A percentile compares a stretch with the other conserved stretches of the same genome.
phyloP scores from a whole-genome alignment of 176 grass and related monocot genomes.

The Oryza punctata region DNA sequence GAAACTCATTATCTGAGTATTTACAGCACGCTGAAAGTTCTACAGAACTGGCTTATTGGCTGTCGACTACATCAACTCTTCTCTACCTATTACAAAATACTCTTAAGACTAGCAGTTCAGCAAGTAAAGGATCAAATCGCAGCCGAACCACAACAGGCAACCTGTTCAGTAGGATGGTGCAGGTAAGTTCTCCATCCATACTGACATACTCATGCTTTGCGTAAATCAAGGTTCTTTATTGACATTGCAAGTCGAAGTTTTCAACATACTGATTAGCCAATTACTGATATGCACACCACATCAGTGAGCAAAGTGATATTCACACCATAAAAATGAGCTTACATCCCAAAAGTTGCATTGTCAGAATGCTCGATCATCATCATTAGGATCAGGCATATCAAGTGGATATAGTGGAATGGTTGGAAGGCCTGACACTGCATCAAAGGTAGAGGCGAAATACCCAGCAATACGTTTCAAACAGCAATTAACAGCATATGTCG shows the following conservation, averaged over 20 bases:
- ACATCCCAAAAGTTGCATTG: constrained; percentile 26
- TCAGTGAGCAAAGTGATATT: constrained; percentile 5
- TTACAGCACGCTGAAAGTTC: constrained; percentile 63
- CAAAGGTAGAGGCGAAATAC: constrained; percentile 87
- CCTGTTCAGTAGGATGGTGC: constrained; percentile 80
- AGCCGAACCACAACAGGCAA: constrained; percentile 54
- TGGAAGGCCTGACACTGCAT: constrained; percentile 51
- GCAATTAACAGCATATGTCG: constrained; percentile 86
- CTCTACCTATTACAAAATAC: constrained; percentile 83
- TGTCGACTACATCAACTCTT: constrained; percentile 84
- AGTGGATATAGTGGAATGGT: constrained; percentile 92
- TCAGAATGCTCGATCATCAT: constrained; percentile 73
- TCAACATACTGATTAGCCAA: not conserved
- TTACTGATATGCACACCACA: constrained; percentile 7
- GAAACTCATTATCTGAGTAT: constrained; percentile 37
- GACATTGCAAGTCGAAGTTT: constrained; percentile 18
- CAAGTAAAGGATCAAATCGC: constrained; percentile 53
- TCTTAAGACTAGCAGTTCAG: constrained; percentile 77
- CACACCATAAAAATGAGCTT: constrained; percentile 29
- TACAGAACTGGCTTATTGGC: constrained; percentile 84
- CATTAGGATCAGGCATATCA: constrained; percentile 62
- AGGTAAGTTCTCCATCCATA: constrained; percentile 46
- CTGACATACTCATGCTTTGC: constrained; percentile 19
- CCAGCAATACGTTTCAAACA: constrained; percentile 92
- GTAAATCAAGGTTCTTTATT: constrained; percentile 21